Conservation (phyloP, 2,329 filamentous ascomycete genomes). For the Trichoderma koningii region DNA sequence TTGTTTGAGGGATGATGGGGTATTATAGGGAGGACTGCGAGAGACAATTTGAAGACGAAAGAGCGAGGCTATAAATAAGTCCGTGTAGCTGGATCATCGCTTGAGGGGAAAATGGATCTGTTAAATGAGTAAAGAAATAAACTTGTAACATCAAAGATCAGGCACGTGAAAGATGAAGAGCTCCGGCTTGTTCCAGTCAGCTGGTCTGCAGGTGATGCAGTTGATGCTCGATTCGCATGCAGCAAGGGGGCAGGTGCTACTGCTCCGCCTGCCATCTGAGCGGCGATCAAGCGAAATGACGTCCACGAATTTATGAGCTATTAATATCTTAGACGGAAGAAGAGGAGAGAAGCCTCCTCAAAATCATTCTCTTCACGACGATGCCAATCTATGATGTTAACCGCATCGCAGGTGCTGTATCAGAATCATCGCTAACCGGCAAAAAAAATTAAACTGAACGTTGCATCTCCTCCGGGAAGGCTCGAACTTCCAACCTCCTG, state of each 20-base stretch:
- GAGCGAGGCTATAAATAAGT: background rate
- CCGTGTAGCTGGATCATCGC: too few species aligned
- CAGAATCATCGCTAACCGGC: too few species aligned
- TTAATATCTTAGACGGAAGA: background rate
- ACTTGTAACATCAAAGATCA: too few species aligned
- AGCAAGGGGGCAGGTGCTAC: background rate
- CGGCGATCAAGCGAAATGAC: background rate
- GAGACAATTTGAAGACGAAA: background rate
- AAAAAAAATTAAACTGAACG: background rate
- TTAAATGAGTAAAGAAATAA: too few species aligned
- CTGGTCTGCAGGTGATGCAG: too few species aligned
- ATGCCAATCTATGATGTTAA: background rate
- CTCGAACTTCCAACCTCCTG: conserved; percentile 31
- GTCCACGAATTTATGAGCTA: background rate
- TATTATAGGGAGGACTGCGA: background rate
- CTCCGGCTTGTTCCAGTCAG: background rate
- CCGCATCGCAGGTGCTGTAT: too few species aligned
- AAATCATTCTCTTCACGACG: background rate
- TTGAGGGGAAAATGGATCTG: too few species aligned
- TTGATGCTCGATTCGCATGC: too few species aligned
- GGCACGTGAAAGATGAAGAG: too few species aligned
- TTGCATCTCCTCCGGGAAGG: conserved; percentile 28
- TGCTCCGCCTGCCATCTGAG: background rate
- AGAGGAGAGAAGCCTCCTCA: background rate
- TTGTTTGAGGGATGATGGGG: too few species aligned